Percentiles rank a stretch among this genome's conserved stretches.
Evolutionary conservation across 1,284 basidiomycete species (phyloP).

Genomic region (Heterobasidion irregulare): DNA sequence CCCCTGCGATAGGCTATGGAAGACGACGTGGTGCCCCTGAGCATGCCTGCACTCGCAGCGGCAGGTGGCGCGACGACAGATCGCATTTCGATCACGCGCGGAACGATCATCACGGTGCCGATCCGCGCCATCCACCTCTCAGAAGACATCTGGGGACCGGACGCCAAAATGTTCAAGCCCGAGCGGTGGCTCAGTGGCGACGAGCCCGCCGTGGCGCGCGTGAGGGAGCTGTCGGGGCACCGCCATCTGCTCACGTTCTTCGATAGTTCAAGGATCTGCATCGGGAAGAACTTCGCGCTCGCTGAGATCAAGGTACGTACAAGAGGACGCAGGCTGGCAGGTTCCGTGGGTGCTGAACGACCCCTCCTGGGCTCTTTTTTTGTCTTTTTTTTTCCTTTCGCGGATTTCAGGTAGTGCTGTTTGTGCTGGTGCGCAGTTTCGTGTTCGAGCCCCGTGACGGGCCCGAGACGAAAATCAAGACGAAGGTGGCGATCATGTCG

Average conservation of each 20-base stretch:
- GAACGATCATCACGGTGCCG: conserved; percentile 31
- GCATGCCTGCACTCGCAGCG: conserved; percentile 30
- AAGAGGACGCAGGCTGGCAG: too few species aligned
- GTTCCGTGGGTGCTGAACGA: too few species aligned
- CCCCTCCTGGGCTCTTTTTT: background rate
- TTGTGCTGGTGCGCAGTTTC: background rate
- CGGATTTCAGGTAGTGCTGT: background rate
- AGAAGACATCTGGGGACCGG: conserved; percentile 35
- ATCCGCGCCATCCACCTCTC: conserved; percentile 37
- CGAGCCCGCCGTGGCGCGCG: conserved; percentile 14
- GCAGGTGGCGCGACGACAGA: conserved; percentile 27
- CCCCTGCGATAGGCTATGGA: conserved; percentile 17
- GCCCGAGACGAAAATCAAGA: background rate
- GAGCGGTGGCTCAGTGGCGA: conserved; percentile 20
- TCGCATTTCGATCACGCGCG: conserved; percentile 35
- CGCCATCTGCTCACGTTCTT: conserved; percentile 31
- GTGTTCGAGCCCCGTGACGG: background rate
- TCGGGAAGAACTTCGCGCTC: conserved; percentile 31
- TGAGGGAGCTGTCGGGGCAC: conserved; percentile 30
- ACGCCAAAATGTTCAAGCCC: conserved; percentile 19
- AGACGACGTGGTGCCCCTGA: conserved; percentile 48
- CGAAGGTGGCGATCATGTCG: background rate
- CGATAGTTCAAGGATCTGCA: conserved; percentile 31
- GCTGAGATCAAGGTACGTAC: background rate
- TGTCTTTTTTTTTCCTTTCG: background rate